Conservation (phyloP, 108 stramenopile species). For the Craspedostauros australis region DNA sequence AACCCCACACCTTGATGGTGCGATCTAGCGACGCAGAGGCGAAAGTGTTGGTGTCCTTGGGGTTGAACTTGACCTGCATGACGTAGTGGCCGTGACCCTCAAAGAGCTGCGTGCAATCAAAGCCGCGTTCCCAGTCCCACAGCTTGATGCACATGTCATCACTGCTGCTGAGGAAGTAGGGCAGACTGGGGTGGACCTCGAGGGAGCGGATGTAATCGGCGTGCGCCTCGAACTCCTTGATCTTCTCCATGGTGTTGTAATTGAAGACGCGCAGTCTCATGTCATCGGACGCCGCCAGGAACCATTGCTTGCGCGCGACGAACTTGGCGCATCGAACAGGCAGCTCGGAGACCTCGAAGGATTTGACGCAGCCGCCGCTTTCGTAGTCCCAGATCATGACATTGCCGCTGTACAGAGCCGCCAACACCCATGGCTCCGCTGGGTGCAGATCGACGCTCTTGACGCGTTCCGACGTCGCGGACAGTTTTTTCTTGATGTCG, state of each 20-base stretch:
- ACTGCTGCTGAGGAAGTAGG: slow-evolving; percentile 82
- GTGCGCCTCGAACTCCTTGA: slow-evolving; percentile 98
- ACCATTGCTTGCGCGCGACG: slow-evolving; percentile 95
- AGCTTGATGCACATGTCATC: slow-evolving; percentile 99
- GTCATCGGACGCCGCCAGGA: slow-evolving; percentile 90
- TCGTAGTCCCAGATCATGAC: slow-evolving; percentile 98
- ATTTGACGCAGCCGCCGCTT: slow-evolving; percentile 78
- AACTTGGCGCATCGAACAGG: slow-evolving; percentile 98
- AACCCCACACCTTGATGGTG: slow-evolving; percentile 96
- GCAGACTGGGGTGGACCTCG: slow-evolving; percentile 95
- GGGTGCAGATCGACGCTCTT: slow-evolving; percentile 98
- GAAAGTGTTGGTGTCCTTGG: slow-evolving; percentile 98
- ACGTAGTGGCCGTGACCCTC: slow-evolving; percentile 99
- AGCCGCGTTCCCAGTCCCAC: slow-evolving; percentile 96
- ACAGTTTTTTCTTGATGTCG: slow-evolving; percentile 87
- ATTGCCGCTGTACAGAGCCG: slow-evolving; percentile 95
- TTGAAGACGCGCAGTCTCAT: slow-evolving; percentile 94
- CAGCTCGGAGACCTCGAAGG: slow-evolving; percentile 91
- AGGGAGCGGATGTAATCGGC: slow-evolving; percentile 97
- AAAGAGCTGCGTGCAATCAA: slow-evolving; percentile 91
- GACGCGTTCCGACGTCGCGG: slow-evolving; percentile 89
- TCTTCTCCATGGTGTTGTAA: slow-evolving; percentile 99
- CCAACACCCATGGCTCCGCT: slow-evolving; percentile 95
- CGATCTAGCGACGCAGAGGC: slow-evolving; percentile 96
- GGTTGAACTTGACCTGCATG: slow-evolving; percentile 99